Conservation (phyloP, 495 filamentous ascomycete species). For the Chaetomium fimeti region DNA sequence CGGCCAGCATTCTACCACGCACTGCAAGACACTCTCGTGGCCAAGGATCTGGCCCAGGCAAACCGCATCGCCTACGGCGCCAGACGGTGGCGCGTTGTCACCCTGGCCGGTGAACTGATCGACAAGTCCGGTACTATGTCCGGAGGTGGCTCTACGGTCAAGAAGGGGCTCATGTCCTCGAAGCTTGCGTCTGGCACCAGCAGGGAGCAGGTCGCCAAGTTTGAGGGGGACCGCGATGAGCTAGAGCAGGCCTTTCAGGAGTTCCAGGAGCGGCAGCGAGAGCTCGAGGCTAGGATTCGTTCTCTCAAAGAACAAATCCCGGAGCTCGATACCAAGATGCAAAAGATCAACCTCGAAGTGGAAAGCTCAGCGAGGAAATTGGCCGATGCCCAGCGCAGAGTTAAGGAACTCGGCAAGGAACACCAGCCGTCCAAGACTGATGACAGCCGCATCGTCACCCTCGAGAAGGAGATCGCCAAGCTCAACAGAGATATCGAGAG, state of each 20-base stretch:
- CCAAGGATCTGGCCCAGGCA: slow-evolving; percentile 86
- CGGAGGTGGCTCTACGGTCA: slow-evolving; percentile 85
- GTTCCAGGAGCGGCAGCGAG: slow-evolving; percentile 75
- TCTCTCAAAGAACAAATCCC: slow-evolving; percentile 80
- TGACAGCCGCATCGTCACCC: slow-evolving; percentile 61
- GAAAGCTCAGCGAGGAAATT: slow-evolving; percentile 83
- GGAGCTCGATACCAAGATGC: slow-evolving; percentile 80
- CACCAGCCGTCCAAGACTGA: slow-evolving; percentile 78
- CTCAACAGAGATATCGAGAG: slow-evolving; percentile 76
- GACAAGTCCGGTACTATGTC: slow-evolving; percentile 98
- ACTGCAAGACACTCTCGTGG: slow-evolving; percentile 89
- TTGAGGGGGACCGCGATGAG: slow-evolving; percentile 82
- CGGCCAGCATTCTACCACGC: slow-evolving; percentile 91
- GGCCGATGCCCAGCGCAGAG: slow-evolving; percentile 75
- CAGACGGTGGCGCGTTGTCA: slow-evolving; percentile 91
- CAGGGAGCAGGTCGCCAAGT: slow-evolving; percentile 81
- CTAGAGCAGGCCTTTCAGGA: slow-evolving; percentile 75
- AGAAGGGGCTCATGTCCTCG: slow-evolving; percentile 90
- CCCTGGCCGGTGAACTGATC: slow-evolving; percentile 89
- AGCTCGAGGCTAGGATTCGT: slow-evolving; percentile 69
- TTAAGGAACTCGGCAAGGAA: slow-evolving; percentile 76
- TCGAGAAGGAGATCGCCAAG: slow-evolving; percentile 74
- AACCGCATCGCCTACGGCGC: slow-evolving; percentile 95
- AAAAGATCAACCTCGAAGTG: slow-evolving; percentile 86
- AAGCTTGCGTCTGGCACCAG: slow-evolving; percentile 82